Conservation (phyloP, 2,329 filamentous ascomycete species). For the Monilinia vaccinii-corymbosi region DNA sequence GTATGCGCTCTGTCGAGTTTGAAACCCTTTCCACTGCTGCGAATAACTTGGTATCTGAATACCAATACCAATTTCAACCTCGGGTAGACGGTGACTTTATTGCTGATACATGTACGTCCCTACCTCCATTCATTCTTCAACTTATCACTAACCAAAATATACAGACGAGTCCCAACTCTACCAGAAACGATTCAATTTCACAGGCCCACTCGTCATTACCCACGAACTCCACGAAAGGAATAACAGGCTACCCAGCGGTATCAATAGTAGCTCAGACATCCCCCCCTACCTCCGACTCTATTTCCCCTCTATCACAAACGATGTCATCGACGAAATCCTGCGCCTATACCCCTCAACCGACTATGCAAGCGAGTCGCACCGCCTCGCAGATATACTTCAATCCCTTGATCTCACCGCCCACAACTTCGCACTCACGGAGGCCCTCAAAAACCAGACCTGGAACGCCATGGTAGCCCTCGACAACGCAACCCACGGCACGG, state of each 20-base stretch:
- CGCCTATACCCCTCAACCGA: slow-evolving; percentile 29
- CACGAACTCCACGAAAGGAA: slow-evolving; percentile 32
- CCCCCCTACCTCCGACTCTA: slow-evolving; percentile 26
- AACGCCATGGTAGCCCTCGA: slow-evolving; percentile 30
- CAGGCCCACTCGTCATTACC: slow-evolving; percentile 30
- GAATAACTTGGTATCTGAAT: slow-evolving; percentile 20
- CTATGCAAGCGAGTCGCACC: slow-evolving; percentile 30
- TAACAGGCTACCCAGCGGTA: slow-evolving; percentile 24
- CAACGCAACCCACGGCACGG: slow-evolving; percentile 30
- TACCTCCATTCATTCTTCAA: not conserved
- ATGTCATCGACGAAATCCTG: slow-evolving; percentile 27
- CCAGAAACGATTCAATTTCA: slow-evolving; percentile 31
- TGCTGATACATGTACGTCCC: slow-evolving; percentile 22
- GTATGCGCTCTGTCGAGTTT: slow-evolving; percentile 29
- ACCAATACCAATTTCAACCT: slow-evolving; percentile 31
- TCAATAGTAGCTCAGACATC: slow-evolving; percentile 30
- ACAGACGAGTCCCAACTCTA: slow-evolving; percentile 31
- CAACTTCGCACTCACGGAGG: slow-evolving; percentile 30
- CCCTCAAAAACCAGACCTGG: slow-evolving; percentile 32
- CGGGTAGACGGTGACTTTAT: slow-evolving; percentile 32
- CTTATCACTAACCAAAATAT: not conserved
- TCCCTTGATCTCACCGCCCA: slow-evolving; percentile 30
- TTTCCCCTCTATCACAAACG: slow-evolving; percentile 31
- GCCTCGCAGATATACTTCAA: slow-evolving; percentile 32
- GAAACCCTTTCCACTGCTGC: slow-evolving; percentile 27